Evolutionary conservation across 2,329 filamentous ascomycete species (phyloP), one percentile per base, ranked within the genome.

Genomic region (Rhinocladiella mackenziei): DNA sequence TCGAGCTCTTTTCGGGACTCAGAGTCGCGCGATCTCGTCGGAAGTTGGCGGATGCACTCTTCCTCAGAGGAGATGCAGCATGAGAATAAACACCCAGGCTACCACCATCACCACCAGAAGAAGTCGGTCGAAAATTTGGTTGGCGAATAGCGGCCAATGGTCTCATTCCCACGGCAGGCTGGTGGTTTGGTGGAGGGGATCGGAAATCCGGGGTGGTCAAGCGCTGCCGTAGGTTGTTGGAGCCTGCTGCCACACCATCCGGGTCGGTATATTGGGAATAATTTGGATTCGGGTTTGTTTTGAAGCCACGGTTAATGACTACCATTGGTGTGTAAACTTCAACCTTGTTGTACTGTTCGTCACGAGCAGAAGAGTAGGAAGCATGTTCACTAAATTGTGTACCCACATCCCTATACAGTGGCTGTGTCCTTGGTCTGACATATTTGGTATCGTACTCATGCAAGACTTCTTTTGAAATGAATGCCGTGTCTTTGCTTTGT

Each of bases 361-460:
- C 66, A 11, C 65, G 65, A 40, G 61, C 64, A 15, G 68, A 58
- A 19, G 61, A 57, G 36, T 60, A 57, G 20, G 46, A 64, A 55
- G 59, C 63, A 51, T 58, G 63, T 51, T 66, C 62, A 0, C 78
- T 80, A 46, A 84, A 83, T 63, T 97, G 91, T 1, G 85, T 92
- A 4, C 80, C 85, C 1, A 91, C 88, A 58, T 84, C 78, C 54
- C 82, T 73, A 54, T 94, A 86, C 4, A 85, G 73, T 5, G 84
- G 86, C 56, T 94, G 86, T n/a, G 94, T 78, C 8, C 83, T 77
- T 2, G 92, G 92, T 59, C 94, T 88, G 1, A 98, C 92, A 60
- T 84, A 96, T 69, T 98, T 98, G 56, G 81, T 86, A 62, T 97
- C 88, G 62, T 98, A 98, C 67, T 98, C 92, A 62, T 89, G 83